Evolutionary conservation across 306 rosid genomes (phyloP), one percentile per base, ranked within the genome.

Genomic region (Lotus japonicus): DNA sequence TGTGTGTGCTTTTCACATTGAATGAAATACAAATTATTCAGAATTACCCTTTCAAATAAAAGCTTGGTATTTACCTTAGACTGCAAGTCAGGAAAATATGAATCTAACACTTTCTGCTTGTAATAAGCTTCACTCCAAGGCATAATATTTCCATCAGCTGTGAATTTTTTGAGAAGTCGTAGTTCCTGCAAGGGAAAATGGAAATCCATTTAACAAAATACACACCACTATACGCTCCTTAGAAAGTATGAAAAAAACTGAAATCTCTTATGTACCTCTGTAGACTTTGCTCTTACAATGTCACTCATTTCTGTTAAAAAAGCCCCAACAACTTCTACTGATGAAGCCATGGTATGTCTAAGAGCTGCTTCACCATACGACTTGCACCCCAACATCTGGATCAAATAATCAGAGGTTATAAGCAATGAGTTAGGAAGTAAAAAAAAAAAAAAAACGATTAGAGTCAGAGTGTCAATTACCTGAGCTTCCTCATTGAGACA

Each of bases 111-210:
- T n/a, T n/a, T n/a, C n/a, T n/a, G n/a, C n/a, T n/a, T 86, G 75
- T 84, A 90, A 76, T 81, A 86, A 60, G 92, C 80, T 79, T 90
- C 97, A 77, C 88, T 92, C 97, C 97, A 90, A 13, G 92, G 88
- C 73, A 83, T 91, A 52, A 90, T 53, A 75, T 82, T 83, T 70
- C 59, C 88, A 70, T 17, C 70, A 64, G 84, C 84, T n/a, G n/a
- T n/a, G n/a, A n/a, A n/a, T n/a, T n/a, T n/a, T n/a, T n/a, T n/a
- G n/a, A n/a, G n/a, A n/a, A n/a, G n/a, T n/a, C n/a, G n/a, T n/a
- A n/a, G n/a, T n/a, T 90, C 97, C 97, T 65, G 61, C 50, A 67
- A 48, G 61, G 45, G 46, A 44, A 28, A 48, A 9, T 45, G 23
- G 68, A 59, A 50, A 48, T 70, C 61, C 23, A 28, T 14, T 5